A percentile compares a stretch with the other conserved stretches of the same genome.
Evolutionary conservation across 495 filamentous ascomycete species (phyloP).

Genomic region (Umbilicaria muhlenbergii): DNA sequence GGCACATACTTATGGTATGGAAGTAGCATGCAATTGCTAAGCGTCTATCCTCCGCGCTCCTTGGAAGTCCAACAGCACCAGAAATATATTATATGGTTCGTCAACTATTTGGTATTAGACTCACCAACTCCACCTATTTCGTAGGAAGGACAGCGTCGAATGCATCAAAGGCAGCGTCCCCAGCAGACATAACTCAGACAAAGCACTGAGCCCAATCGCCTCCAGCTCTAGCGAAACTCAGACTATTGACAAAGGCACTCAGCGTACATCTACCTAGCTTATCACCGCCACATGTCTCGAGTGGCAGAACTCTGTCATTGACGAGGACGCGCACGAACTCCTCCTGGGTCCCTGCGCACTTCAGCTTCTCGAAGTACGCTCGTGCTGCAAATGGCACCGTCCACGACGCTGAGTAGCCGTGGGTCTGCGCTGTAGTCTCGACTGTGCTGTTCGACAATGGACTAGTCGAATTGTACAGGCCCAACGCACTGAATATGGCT

Average conservation of each 20-base stretch:
- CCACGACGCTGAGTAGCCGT: slow-evolving; percentile 55
- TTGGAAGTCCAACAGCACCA: too few species aligned
- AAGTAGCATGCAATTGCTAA: too few species aligned
- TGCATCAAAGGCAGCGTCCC: too few species aligned
- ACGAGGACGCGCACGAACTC: slow-evolving; percentile 63
- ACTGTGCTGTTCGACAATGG: slow-evolving; percentile 32
- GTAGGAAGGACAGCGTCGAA: too few species aligned
- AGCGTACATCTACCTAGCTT: slow-evolving; percentile 48
- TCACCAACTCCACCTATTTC: too few species aligned
- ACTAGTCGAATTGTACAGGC: slow-evolving; percentile 48
- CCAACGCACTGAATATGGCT: slow-evolving; percentile 53
- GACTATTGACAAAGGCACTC: slow-evolving; percentile 47
- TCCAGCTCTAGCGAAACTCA: slow-evolving; percentile 51
- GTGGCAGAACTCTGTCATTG: slow-evolving; percentile 63
- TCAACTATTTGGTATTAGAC: too few species aligned
- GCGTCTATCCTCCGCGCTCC: too few species aligned
- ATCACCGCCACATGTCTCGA: slow-evolving; percentile 54
- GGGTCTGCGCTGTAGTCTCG: slow-evolving; percentile 24
- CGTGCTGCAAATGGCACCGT: slow-evolving; percentile 65
- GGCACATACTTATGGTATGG: too few species aligned
- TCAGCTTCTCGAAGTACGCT: slow-evolving; percentile 75
- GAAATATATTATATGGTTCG: too few species aligned
- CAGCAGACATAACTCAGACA: not conserved
- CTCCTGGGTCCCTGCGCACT: slow-evolving; percentile 31
- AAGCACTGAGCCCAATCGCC: slow-evolving; percentile 63